Base-by-base conservation (phyloP, 176 grass and related monocot genomes). In the Stipa capillata region DNA sequence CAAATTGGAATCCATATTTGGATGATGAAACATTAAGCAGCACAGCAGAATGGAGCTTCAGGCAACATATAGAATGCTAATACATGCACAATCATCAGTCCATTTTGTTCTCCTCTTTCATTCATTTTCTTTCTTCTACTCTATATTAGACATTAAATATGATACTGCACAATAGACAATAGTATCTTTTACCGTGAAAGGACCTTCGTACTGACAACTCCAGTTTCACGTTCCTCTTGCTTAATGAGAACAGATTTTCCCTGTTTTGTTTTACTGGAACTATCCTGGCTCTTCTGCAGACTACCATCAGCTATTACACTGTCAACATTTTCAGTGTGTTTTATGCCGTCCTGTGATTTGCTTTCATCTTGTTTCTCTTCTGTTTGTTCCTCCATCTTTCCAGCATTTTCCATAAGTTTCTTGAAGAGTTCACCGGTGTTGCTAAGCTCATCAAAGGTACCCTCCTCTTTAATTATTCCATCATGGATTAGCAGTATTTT, bases 391-490 rank as follows among this genome's bases (percentile, higher is more conserved):
- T 99, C 96, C 96, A 99, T 93, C 88, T 99, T 99, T 58, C 96
- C 96, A 86, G 96, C 96, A 84, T 99, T 99, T 93, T 99, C 96
- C 96, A 99, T 99, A 37, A 99, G 85, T 25, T 91, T 99, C 73
- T 95, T 91, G 73, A 99, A 99, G 35, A 93, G 87, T 21, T 91
- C 83, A 25, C 96, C 96, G 14, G 53, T 91, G 27, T 82, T 83
- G 84, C 88, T 99, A 81, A 99, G 90, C 87, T 99, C 88, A 83
- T 99, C 96, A 85, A 95, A 99, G 20, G 96, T 91, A 67, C 96
- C 96, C 77, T 95, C 85, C 77, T 99, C 96, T 95, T 93, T 99
- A 71, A 99, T 75, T 58, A 82, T 74, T 68, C 96, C 96, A 78
- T 99, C 96, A 91, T 99, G 85, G 72, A 99, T 69, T 55, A 99